These are phyloP conservation scores for Medicago arabica DNA, from an alignment of 306 rosid species.

Conservation along the genomic window DNA sequence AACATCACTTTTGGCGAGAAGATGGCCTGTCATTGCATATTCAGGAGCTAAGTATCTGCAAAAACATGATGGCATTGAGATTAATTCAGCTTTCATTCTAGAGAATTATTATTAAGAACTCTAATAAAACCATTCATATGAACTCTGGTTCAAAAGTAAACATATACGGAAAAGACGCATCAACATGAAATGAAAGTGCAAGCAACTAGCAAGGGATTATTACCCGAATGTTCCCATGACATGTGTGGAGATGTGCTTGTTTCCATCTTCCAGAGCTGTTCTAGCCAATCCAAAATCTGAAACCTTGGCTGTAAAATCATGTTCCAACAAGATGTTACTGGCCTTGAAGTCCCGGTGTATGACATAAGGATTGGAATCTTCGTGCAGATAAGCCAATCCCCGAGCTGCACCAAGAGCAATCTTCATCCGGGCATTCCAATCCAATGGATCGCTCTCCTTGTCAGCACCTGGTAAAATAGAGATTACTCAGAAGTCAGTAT, in stretches of 20 bases:
- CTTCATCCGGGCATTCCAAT: slow-evolving; percentile 90
- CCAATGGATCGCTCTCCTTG: slow-evolving; percentile 80
- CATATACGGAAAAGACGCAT: not conserved
- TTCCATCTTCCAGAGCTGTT: slow-evolving; percentile 85
- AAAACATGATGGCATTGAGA: slow-evolving; percentile 37
- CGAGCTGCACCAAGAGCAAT: slow-evolving; percentile 97
- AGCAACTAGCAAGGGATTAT: slow-evolving; percentile 22
- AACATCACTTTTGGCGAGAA: slow-evolving; percentile 95
- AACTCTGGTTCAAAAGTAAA: not conserved
- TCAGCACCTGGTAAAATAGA: slow-evolving; percentile 67
- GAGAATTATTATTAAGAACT: slow-evolving; percentile 17
- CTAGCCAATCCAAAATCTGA: slow-evolving; percentile 98
- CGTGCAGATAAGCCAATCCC: slow-evolving; percentile 91
- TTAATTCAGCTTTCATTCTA: slow-evolving; percentile 23
- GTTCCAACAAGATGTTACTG: slow-evolving; percentile 91
- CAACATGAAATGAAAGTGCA: slow-evolving; percentile 32
- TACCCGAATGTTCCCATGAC: slow-evolving; percentile 99
- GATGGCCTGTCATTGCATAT: slow-evolving; percentile 98
- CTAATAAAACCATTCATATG: slow-evolving; percentile 2
- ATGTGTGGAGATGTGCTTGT: slow-evolving; percentile 94
- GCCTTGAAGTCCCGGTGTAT: slow-evolving; percentile 96
- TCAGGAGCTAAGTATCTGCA: slow-evolving; percentile 97
- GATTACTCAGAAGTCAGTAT: slow-evolving; percentile 30
- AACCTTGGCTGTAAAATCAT: slow-evolving; percentile 88
- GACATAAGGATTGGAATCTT: slow-evolving; percentile 95